phyloP scores from a whole-genome alignment of 192 early-diverging fungal species.

The Coemansia sp. region DNA sequence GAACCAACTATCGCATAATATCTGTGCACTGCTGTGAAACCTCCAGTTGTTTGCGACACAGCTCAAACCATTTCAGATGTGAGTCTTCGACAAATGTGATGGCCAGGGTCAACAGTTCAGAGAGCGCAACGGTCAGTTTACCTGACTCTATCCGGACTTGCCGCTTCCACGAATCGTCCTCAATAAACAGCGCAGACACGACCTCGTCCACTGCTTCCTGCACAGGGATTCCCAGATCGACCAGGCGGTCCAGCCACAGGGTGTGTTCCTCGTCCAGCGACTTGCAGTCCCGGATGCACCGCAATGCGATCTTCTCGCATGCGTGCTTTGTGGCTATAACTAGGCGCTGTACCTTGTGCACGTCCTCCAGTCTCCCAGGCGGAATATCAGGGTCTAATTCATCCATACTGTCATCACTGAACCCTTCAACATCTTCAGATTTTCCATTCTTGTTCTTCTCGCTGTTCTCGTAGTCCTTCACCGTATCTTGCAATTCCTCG shows the following conservation, averaged over 20 bases:
- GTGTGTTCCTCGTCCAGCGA: constrained; percentile 34
- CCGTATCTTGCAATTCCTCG: constrained; percentile 34
- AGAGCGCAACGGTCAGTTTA: constrained; percentile 17
- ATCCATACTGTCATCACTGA: constrained; percentile 42
- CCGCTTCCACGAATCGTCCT: constrained; percentile 27
- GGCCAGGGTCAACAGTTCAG: constrained; percentile 31
- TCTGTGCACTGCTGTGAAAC: constrained; percentile 15
- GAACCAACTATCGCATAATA: constrained; percentile 24
- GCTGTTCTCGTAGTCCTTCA: constrained; percentile 14
- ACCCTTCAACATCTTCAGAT: neutral
- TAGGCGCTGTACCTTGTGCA: constrained; percentile 26
- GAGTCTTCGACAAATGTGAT: constrained; percentile 54
- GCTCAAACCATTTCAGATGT: constrained; percentile 50
- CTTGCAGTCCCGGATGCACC: constrained; percentile 50
- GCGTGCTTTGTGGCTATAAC: constrained; percentile 24
- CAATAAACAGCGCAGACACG: constrained; percentile 30
- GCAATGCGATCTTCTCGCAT: constrained; percentile 43
- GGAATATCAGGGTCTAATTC: constrained; percentile 46
- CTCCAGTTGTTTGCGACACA: constrained; percentile 32
- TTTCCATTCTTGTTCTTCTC: neutral
- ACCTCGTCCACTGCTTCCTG: constrained; percentile 36
- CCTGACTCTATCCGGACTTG: constrained; percentile 14
- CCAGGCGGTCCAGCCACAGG: constrained; percentile 47
- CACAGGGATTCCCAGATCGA: constrained; percentile 41
- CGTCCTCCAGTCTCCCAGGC: constrained; percentile 28